phyloP scores from a whole-genome alignment of 805 yeast species.

The Hanseniaspora hatyaiensis region DNA sequence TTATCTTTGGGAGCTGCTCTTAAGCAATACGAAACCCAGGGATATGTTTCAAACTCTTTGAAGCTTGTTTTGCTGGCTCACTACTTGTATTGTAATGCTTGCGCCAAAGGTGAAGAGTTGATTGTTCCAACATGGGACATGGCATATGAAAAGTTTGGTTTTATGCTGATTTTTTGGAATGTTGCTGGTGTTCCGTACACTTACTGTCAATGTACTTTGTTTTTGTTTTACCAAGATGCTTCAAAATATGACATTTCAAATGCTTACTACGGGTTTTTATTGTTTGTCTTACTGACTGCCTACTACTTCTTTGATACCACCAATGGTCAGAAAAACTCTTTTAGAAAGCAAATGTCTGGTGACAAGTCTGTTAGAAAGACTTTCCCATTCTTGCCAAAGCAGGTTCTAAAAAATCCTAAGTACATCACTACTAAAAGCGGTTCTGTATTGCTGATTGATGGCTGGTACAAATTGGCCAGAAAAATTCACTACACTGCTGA shows the following conservation, averaged over 20 bases:
- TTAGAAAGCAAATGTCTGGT: slow-evolving; percentile 75
- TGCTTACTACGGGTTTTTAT: slow-evolving; percentile 45
- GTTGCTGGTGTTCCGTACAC: slow-evolving; percentile 98
- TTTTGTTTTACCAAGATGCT: slow-evolving; percentile 72
- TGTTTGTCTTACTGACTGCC: slow-evolving; percentile 48
- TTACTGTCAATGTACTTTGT: slow-evolving; percentile 87
- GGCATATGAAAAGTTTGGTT: slow-evolving; percentile 99
- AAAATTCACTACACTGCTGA: slow-evolving; percentile 94
- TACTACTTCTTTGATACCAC: slow-evolving; percentile 91
- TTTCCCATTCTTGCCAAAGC: slow-evolving; percentile 87
- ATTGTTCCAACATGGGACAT: slow-evolving; percentile 98
- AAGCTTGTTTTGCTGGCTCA: slow-evolving; percentile 66
- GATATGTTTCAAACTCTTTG: slow-evolving; percentile 67
- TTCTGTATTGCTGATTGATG: slow-evolving; percentile 73
- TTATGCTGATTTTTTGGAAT: slow-evolving; percentile 97
- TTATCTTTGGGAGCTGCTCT: slow-evolving; percentile 61
- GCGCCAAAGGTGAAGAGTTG: slow-evolving; percentile 94
- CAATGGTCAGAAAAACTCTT: slow-evolving; percentile 88
- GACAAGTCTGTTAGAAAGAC: slow-evolving; percentile 65
- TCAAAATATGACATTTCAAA: slow-evolving; percentile 65
- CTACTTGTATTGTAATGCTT: slow-evolving; percentile 91
- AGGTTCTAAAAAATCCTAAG: slow-evolving; percentile 68
- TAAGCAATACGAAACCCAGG: slow-evolving; percentile 72
- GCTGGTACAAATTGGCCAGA: slow-evolving; percentile 90
- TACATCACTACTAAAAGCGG: slow-evolving; percentile 81